Conservation (phyloP, 2,329 filamentous ascomycete species). For the Trichoderma gracile region DNA sequence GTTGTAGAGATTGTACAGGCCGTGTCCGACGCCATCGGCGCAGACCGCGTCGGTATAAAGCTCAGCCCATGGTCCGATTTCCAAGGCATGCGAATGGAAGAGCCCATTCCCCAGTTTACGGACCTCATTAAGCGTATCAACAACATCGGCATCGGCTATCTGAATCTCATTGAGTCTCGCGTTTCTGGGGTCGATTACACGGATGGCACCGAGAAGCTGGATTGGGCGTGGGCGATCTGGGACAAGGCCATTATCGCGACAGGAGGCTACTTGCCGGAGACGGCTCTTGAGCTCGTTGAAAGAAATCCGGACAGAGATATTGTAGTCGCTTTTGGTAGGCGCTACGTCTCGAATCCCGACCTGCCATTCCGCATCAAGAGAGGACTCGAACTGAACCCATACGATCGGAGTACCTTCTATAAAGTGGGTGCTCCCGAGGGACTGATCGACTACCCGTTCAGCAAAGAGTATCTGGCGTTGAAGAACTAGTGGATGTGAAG, state of each 20-base stretch:
- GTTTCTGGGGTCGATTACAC: conserved; percentile 46
- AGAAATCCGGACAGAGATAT: conserved; percentile 35
- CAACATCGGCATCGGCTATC: conserved; percentile 55
- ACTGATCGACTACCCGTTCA: conserved; percentile 26
- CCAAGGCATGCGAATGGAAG: conserved; percentile 63
- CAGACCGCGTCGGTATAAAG: conserved; percentile 56
- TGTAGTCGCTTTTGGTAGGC: conserved; percentile 34
- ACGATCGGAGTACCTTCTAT: conserved; percentile 35
- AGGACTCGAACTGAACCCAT: conserved; percentile 31
- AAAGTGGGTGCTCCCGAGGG: conserved; percentile 29
- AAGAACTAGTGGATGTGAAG: not conserved
- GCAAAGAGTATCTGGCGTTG: conserved; percentile 11
- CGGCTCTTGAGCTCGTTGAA: conserved; percentile 32
- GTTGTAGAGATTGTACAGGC: conserved; percentile 48
- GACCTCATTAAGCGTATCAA: conserved; percentile 48
- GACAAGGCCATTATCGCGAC: conserved; percentile 36
- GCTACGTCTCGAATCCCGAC: conserved; percentile 33
- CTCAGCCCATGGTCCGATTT: conserved; percentile 62
- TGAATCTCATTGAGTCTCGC: conserved; percentile 63
- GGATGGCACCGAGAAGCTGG: conserved; percentile 38
- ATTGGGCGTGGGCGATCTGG: conserved; percentile 42
- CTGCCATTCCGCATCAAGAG: conserved; percentile 28
- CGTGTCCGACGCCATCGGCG: conserved; percentile 33
- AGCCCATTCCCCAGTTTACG: conserved; percentile 64
- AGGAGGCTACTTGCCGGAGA: conserved; percentile 35